Evolutionary conservation across 148 eudicot genomes (phyloP).

Genomic region (Salicornia ramosissima): DNA sequence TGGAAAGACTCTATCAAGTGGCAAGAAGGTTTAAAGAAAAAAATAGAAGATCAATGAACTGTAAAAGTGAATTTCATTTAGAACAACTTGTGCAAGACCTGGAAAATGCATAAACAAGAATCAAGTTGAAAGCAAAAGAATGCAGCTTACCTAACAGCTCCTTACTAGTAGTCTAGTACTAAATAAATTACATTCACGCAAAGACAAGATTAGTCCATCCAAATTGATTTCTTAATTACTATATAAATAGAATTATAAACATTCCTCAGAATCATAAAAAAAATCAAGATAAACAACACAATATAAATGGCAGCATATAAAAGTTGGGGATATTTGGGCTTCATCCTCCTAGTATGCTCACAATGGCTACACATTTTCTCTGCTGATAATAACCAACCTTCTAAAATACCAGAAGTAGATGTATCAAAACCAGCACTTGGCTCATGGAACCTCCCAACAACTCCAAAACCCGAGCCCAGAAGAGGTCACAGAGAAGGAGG

Average conservation of each 20-base stretch:
- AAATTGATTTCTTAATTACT: not conserved
- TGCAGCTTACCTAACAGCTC: conserved; percentile 25
- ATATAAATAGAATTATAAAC: conserved; percentile 18
- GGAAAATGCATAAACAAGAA: not conserved
- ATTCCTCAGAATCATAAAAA: conserved; percentile 4
- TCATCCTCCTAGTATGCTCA: conserved; percentile 8
- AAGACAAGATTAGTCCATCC: conserved; percentile 14
- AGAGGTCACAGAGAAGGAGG: conserved; percentile 10
- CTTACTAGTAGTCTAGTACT: no score
- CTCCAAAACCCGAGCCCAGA: conserved; percentile 15
- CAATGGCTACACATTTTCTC: conserved; percentile 5
- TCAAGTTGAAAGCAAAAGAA: conserved; percentile 19
- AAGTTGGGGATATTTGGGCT: conserved; percentile 8
- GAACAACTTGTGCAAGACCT: not conserved
- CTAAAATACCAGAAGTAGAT: conserved; percentile 11
- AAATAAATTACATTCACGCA: conserved; percentile 17
- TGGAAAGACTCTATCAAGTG: no score
- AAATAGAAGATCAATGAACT: no score
- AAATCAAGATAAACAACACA: not conserved
- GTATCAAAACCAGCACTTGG: conserved; percentile 26
- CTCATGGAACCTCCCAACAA: conserved; percentile 17
- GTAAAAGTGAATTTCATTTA: no score
- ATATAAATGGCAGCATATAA: conserved; percentile 19
- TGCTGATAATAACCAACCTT: not conserved
- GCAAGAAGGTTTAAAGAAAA: no score